phyloP scores from a whole-genome alignment of 108 stramenopile species.

The Cyclostephanos invisitatus region DNA sequence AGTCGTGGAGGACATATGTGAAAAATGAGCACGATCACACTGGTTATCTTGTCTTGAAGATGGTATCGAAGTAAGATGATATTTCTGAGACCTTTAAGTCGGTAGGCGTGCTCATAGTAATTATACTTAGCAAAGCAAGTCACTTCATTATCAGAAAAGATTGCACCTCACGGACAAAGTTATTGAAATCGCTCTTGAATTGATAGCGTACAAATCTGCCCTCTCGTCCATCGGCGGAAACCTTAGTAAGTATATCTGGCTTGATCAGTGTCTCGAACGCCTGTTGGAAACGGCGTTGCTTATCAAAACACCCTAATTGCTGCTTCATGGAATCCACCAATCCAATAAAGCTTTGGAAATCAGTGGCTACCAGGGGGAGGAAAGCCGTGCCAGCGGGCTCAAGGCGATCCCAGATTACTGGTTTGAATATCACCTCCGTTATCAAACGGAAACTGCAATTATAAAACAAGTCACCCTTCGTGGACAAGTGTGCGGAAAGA shows the following conservation, averaged over 20 bases:
- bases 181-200: conserved; percentile 78
- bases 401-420: conserved; percentile 76
- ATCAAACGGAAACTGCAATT: conserved; percentile 65
- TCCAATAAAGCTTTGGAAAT: conserved; percentile 59
- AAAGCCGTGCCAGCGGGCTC: conserved; percentile 71
- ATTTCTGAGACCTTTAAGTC: too few relatives aligned
- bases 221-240: conserved; percentile 54
- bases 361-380: conserved; percentile 67
- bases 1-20: conserved; percentile 11
- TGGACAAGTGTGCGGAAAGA: conserved; percentile 49
- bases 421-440: conserved; percentile 77
- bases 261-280: conserved; percentile 69
- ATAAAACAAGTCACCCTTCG: conserved; percentile 57
- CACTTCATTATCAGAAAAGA: conserved; percentile 71
- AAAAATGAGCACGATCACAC: too few relatives aligned
- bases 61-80: neutral
- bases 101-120: neutral
- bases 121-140: neutral
- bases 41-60: neutral
- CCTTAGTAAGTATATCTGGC: conserved; percentile 65
- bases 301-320: conserved; percentile 56
- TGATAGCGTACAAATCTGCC: conserved; percentile 68
- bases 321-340: conserved; percentile 62
- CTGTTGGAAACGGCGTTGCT: conserved; percentile 54
- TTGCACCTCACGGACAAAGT: conserved; percentile 78